These are phyloP conservation scores for Suzukiozyma palmioleophila DNA, from an alignment of 1,139 yeast genomes.

Conservation along the genomic window DNA sequence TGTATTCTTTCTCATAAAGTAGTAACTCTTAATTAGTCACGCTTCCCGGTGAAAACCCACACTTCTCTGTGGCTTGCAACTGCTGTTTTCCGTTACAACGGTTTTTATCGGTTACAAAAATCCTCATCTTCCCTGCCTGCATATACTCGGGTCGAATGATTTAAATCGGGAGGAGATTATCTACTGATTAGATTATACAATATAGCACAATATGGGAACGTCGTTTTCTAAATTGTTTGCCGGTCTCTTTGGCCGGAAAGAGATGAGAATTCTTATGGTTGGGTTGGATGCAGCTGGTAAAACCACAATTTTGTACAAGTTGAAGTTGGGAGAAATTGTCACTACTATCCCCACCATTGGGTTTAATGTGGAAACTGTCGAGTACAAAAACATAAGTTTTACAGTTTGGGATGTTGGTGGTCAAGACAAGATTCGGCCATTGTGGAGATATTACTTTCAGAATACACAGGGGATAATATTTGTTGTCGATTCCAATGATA, in stretches of 20 bases:
- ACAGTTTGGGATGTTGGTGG: constrained; percentile 43
- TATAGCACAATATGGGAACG: constrained; percentile 23
- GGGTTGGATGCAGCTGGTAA: constrained; percentile 41
- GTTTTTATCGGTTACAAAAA: too few relatives aligned
- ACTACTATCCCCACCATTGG: constrained; percentile 40
- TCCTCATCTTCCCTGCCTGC: neutral
- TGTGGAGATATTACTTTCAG: constrained; percentile 40
- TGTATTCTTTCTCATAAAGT: too few relatives aligned
- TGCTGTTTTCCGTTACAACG: too few relatives aligned
- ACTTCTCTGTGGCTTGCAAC: too few relatives aligned
- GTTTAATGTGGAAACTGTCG: constrained; percentile 37
- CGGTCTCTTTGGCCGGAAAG: constrained; percentile 34
- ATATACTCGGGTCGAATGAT: constrained; percentile 1
- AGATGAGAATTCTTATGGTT: constrained; percentile 39
- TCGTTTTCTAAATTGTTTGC: constrained; percentile 30
- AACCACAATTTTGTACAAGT: constrained; percentile 36
- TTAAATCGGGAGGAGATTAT: neutral
- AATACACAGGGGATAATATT: constrained; percentile 38
- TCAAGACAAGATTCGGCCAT: constrained; percentile 37
- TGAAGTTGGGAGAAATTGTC: constrained; percentile 36
- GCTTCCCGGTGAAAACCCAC: too few relatives aligned
- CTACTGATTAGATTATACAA: neutral
- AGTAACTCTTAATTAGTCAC: too few relatives aligned
- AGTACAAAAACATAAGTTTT: constrained; percentile 35
- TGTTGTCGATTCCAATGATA: constrained; percentile 37